These are phyloP conservation scores for Cladorrhinum sp. DNA, from an alignment of 2,329 filamentous ascomycete genomes.

Conservation along the genomic window DNA sequence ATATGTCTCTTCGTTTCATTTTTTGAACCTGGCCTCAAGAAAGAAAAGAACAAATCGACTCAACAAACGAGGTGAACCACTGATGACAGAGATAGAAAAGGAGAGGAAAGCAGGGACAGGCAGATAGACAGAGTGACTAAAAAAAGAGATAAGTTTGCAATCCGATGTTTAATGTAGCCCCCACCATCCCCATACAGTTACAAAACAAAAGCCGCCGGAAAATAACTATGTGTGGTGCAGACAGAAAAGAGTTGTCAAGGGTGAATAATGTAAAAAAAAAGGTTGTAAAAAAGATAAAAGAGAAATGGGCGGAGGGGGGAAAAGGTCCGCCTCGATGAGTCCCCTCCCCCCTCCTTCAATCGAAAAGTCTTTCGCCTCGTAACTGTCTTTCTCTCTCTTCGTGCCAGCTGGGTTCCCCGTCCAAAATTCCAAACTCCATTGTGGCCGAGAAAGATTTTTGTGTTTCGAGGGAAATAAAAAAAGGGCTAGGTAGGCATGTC, in stretches of 20 bases:
- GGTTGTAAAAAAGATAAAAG: slow-evolving; percentile 3
- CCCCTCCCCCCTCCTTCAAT: neutral
- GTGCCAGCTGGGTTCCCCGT: neutral
- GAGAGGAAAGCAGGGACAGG: neutral
- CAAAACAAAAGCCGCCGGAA: slow-evolving; percentile 15
- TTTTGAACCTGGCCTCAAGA: slow-evolving; percentile 13
- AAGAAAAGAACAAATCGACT: slow-evolving; percentile 24
- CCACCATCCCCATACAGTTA: slow-evolving; percentile 15
- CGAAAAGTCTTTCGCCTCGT: neutral
- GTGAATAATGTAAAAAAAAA: slow-evolving; percentile 1
- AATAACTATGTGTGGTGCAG: slow-evolving; percentile 13
- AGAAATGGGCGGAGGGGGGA: slow-evolving; percentile 1
- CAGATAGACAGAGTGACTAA: slow-evolving; percentile 24
- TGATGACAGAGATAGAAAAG: neutral
- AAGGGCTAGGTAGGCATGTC: slow-evolving; percentile 29
- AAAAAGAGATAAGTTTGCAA: slow-evolving; percentile 31
- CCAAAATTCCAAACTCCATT: neutral
- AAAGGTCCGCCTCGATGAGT: neutral
- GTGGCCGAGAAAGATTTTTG: neutral
- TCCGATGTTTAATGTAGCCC: slow-evolving; percentile 13
- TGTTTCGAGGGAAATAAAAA: slow-evolving; percentile 3
- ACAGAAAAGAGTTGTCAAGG: slow-evolving; percentile 3
- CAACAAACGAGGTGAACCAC: neutral
- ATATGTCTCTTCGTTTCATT: slow-evolving; percentile 6
- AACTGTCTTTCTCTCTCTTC: neutral